phyloP scores from a whole-genome alignment of 108 stramenopile genomes.

The Cyclotella distinguenda region DNA sequence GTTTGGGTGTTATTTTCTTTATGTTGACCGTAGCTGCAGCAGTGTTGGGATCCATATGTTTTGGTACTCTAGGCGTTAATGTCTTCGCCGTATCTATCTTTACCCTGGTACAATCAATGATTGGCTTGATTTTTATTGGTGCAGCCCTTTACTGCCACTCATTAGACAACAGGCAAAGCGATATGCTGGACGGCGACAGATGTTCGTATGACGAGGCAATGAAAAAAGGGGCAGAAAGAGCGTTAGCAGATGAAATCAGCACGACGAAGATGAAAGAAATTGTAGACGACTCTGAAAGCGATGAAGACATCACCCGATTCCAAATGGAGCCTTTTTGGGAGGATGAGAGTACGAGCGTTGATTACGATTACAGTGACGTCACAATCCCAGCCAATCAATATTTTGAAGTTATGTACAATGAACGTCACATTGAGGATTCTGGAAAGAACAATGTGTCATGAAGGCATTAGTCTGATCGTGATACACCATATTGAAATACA shows the following conservation, averaged over 20 bases:
- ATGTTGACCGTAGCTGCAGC: conserved; percentile 16
- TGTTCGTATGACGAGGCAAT: conserved; percentile 1
- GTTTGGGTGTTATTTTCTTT: conserved; percentile 32
- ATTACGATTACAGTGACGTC: conserved; percentile 10
- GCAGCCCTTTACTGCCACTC: conserved; percentile 9
- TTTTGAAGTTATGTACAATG: not conserved
- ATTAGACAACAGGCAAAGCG: conserved; percentile 1
- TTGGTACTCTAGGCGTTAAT: conserved; percentile 21
- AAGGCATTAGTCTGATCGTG: too few relatives aligned
- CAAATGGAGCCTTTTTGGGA: not conserved
- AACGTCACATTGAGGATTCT: not conserved
- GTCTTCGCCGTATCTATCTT: conserved; percentile 29
- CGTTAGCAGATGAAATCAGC: not conserved
- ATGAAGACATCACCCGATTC: not conserved
- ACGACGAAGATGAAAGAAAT: conserved; percentile 1
- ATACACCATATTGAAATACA: too few relatives aligned
- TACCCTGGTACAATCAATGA: conserved; percentile 17
- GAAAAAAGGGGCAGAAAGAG: conserved; percentile 3
- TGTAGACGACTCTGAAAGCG: not conserved
- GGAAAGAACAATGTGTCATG: too few relatives aligned
- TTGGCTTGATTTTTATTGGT: conserved; percentile 28
- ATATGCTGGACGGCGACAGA: not conserved
- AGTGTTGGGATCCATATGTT: conserved; percentile 32
- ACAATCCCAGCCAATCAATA: not conserved
- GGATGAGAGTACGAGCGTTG: conserved; percentile 4